Base-by-base conservation (phyloP, 768 basidiomycete genomes). In the Tulasnella sp. region DNA sequence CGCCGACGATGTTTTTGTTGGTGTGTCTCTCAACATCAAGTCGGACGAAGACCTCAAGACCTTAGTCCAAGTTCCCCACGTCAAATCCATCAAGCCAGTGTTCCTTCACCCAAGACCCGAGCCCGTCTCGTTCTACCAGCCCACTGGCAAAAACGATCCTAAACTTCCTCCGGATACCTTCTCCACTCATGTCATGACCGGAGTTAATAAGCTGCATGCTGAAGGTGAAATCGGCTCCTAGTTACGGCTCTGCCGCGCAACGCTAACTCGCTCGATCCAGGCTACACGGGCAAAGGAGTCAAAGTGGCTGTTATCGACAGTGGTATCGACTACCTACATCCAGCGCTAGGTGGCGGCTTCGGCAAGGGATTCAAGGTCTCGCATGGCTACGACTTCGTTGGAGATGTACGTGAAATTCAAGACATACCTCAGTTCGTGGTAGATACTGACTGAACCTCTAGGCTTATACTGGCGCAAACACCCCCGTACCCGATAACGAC, bases 351-450 rank as follows among this genome's bases (percentile, higher is more conserved):
- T 52, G 59, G 59, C 64, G 73, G 71, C 37, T 74, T 35, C 42
- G 73, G 73, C 0, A 7, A 47, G 1, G 73, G 73, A 16, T 65
- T 44, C 62, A 74, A 74, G 42, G 71, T 74, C 26, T 34, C 36
- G 12, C 29, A 40, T 59, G 73, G 73, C 12, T 73, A 74, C 41
- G 73, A 74, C 35, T 74, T 74, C 36, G 73, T 74, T 29, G 71
- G 73, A 22, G 73, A 74, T 35, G 41, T 35, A 34, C 26, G 59
- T 71, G 26, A 26, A 11, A 22, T 47, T 65, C 39, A 36, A 12
- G 42, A 35, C n/a, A n/a, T 69, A 83, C 82, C 81, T 78, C 65
- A 3, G 42, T 4, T 5, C 52, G 9, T 52, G 35, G 34, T 36
- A 63, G 67, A 19, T 12, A n/a, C 75, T 75, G 34, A 11, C 22